phyloP scores from a whole-genome alignment of 345 rosid genomes.

The Citrus mangshanensis region DNA sequence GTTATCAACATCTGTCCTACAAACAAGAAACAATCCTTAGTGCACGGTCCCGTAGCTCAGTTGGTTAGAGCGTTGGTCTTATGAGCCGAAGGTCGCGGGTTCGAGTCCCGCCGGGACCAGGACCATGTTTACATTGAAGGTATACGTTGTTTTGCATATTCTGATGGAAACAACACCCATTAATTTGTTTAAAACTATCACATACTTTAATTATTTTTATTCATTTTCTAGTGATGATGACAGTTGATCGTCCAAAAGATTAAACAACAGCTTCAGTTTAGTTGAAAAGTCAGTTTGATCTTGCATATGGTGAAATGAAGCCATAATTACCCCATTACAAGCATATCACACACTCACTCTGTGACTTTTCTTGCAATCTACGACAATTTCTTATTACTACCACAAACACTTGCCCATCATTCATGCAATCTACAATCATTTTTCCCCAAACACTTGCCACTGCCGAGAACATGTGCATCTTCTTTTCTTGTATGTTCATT shows the following conservation, averaged over 20 bases:
- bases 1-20: too few relatives aligned
- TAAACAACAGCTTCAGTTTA: slow-evolving; percentile 33
- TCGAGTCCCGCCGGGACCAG: slow-evolving; percentile 90
- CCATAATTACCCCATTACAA: background rate
- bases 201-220: background rate
- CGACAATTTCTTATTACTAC: slow-evolving; percentile 18
- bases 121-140: too few relatives aligned
- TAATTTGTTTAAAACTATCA: too few relatives aligned
- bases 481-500: slow-evolving; percentile 24
- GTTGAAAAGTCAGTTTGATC: slow-evolving; percentile 34
- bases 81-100: slow-evolving; percentile 96
- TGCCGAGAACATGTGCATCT: background rate
- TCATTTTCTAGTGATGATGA: slow-evolving; percentile 9
- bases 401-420: too few relatives aligned
- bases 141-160: too few relatives aligned
- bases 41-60: slow-evolving; percentile 91
- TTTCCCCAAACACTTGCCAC: background rate
- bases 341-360: background rate
- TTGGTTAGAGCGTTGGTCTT: slow-evolving; percentile 99
- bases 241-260: slow-evolving; percentile 31
- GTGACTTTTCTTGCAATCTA: slow-evolving; percentile 16
- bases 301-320: background rate
- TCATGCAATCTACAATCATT: background rate
- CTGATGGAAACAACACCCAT: too few relatives aligned
- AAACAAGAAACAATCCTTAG: too few relatives aligned